A percentile compares a stretch with the other conserved stretches of the same genome.
Conservation (phyloP, 805 yeast species). For the Clavispora phyllophila region DNA sequence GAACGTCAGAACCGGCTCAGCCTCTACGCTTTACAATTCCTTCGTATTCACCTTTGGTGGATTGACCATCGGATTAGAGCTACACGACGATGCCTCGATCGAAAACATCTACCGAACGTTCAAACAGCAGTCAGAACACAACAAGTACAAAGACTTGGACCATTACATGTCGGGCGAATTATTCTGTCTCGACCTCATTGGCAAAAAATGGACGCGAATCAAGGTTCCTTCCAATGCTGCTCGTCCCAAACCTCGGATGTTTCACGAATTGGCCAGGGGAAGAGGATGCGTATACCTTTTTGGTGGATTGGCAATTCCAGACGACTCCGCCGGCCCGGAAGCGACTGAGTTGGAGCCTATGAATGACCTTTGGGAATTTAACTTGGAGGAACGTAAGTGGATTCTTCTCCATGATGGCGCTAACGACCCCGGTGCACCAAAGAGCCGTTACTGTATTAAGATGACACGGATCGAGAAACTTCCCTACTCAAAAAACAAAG, state of each 20-base stretch:
- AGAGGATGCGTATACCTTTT: slow-evolving; percentile 50
- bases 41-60: slow-evolving; percentile 68
- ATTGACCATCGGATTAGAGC: slow-evolving; percentile 50
- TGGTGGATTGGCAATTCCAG: slow-evolving; percentile 55
- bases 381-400: slow-evolving; percentile 52
- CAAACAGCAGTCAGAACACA: slow-evolving; percentile 20
- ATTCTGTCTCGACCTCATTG: slow-evolving; percentile 55
- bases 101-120: slow-evolving; percentile 37
- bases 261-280: slow-evolving; percentile 51
- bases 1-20: slow-evolving; percentile 65
- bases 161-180: slow-evolving; percentile 57
- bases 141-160: slow-evolving; percentile 22
- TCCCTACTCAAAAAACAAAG: slow-evolving; percentile 30
- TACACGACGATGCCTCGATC: slow-evolving; percentile 34
- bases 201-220: slow-evolving; percentile 52
- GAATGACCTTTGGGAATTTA: slow-evolving; percentile 69
- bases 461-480: slow-evolving; percentile 39
- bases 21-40: slow-evolving; percentile 53
- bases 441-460: slow-evolving; percentile 50
- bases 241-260: slow-evolving; percentile 47
- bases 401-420: slow-evolving; percentile 40
- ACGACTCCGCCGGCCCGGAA: slow-evolving; percentile 14
- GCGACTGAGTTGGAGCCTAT: slow-evolving; percentile 35
- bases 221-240: slow-evolving; percentile 16
- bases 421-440: slow-evolving; percentile 20